Conservation (phyloP, 2,329 filamentous ascomycete species). For the Pseudopithomyces chartarum region DNA sequence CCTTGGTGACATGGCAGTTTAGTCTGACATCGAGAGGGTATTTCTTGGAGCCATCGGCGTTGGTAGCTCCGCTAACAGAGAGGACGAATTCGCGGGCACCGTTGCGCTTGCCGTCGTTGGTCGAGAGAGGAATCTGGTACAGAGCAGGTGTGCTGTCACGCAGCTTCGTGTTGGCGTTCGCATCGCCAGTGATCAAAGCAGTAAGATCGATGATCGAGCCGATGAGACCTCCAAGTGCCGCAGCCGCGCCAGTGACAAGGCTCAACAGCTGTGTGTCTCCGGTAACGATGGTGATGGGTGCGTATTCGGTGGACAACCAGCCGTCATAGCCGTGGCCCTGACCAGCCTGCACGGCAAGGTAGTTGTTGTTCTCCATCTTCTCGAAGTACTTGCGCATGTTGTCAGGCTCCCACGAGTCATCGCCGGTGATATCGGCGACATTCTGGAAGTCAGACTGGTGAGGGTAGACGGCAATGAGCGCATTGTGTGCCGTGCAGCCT, state of each 20-base stretch:
- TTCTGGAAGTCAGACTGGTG: conserved; percentile 64
- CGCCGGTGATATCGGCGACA: conserved; percentile 63
- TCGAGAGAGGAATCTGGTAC: conserved; percentile 64
- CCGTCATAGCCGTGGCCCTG: conserved; percentile 61
- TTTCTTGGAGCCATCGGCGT: conserved; percentile 56
- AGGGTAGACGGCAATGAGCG: conserved; percentile 63
- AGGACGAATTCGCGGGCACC: conserved; percentile 63
- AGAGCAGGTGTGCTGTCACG: conserved; percentile 56
- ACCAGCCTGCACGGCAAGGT: conserved; percentile 45
- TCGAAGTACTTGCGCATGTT: conserved; percentile 67
- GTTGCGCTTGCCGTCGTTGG: conserved; percentile 55
- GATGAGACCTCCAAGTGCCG: conserved; percentile 54
- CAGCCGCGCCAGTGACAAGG: conserved; percentile 56
- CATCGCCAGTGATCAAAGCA: conserved; percentile 52
- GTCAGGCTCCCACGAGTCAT: conserved; percentile 60
- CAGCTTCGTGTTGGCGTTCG: conserved; percentile 53
- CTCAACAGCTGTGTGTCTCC: conserved; percentile 60
- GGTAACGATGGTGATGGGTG: conserved; percentile 57
- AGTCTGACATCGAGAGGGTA: conserved; percentile 63
- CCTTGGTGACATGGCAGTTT: conserved; percentile 56
- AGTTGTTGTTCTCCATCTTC: conserved; percentile 59
- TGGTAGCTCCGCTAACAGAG: conserved; percentile 54
- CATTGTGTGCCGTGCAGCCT: conserved; percentile 67
- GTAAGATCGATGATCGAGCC: conserved; percentile 41
- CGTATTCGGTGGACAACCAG: conserved; percentile 60